Base-by-base conservation (phyloP, 2,329 filamentous ascomycete genomes). In the Verruconis gallopava region DNA sequence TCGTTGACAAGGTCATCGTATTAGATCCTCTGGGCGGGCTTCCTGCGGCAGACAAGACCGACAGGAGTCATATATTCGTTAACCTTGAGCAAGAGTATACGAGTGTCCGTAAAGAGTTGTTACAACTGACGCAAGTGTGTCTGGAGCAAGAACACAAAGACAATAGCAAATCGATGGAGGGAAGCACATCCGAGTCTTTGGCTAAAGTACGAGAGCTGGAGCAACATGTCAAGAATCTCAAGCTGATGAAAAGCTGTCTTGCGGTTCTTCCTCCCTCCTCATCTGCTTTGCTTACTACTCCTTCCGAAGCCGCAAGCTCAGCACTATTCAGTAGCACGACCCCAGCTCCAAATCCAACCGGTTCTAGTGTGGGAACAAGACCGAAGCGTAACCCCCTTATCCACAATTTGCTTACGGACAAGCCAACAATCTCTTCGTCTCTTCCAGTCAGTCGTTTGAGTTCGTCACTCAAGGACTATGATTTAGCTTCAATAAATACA, bases 361-460 rank as follows among this genome's bases (percentile, higher is more conserved):
- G 50, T 17, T 63, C 66, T 4, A 67, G 69, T 38, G 67, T 76
- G 45, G 66, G 66, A 44, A 76, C 72, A 41, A 68, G 72, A 58
- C 64, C 71, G 59, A 72, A 76, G 44, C 74, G 74, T 53, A 98
- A 98, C 52, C 86, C 88, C 0, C 67, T 98, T 1, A 91, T 98
- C 36, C 86, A 98, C 61, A 96, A 95, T 53, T 75, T 98, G 1
- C 72, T 98, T 6, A 98, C 91, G 2, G 91, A 98, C 62, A 93
- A 94, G 54, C 89, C 91, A 0, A 74, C 88, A 12, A 81, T 86
- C 49, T 96, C 91, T 1, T 91, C 91, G 1, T 98, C 91, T 1
- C 68, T 98, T 0, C 91, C 91, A 0, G 70, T 78, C 4, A 74
- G 78, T 32, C 72, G 83, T 71, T 85, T 21, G 54, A 57, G 2